phyloP scores from a whole-genome alignment of 768 basidiomycete species.

The Cystobasidium tubakii region DNA sequence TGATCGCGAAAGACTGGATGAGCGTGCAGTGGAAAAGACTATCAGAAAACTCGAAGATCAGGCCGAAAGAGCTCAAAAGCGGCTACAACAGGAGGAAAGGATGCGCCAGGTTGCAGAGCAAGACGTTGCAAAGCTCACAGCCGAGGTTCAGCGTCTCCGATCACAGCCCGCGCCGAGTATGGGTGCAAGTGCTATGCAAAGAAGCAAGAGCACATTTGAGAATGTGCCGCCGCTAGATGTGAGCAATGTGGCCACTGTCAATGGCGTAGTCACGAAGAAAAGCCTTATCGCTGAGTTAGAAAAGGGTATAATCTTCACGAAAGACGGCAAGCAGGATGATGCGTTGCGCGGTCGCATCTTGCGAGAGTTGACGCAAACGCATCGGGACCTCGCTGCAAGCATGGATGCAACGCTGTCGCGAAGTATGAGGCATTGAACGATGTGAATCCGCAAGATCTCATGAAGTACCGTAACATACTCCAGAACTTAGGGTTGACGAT shows the following conservation, averaged over 20 bases:
- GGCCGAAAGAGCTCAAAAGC: conserved; percentile 43
- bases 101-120: conserved; percentile 45
- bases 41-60: conserved; percentile 50
- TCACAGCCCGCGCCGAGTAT: not conserved
- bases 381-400: conserved; percentile 19
- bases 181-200: conserved; percentile 16
- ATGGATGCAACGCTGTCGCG: conserved; percentile 32
- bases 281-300: conserved; percentile 24
- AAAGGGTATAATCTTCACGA: conserved; percentile 16
- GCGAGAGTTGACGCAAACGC: conserved; percentile 24
- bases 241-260: conserved; percentile 7
- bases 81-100: conserved; percentile 41
- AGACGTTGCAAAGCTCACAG: conserved; percentile 39
- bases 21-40: conserved; percentile 40
- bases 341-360: conserved; percentile 27
- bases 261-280: conserved; percentile 16
- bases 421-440: not conserved
- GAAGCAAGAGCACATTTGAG: conserved; percentile 36
- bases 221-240: conserved; percentile 21
- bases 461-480: too few relatives aligned
- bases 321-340: conserved; percentile 35
- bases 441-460: not conserved
- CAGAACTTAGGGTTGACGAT: too few relatives aligned
- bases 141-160: conserved; percentile 27
- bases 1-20: conserved; percentile 26